Percentiles rank a stretch among this genome's conserved stretches.
Conservation (phyloP, 2,329 filamentous ascomycete species). For the Chrysosporium keratinophilum region DNA sequence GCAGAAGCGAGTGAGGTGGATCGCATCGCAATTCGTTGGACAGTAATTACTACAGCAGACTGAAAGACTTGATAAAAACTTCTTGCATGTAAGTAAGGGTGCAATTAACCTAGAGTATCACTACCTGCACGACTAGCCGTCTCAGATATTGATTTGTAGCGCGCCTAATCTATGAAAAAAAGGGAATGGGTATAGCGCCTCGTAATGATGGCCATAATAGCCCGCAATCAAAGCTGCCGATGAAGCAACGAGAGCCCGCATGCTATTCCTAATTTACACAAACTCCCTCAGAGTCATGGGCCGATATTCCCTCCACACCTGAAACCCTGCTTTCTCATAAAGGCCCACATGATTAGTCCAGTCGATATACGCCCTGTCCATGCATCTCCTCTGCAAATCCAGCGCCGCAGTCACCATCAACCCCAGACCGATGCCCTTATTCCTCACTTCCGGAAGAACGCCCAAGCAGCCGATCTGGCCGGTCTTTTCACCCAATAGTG, state of each 20-base stretch:
- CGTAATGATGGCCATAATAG: too few relatives aligned
- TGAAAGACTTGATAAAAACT: too few relatives aligned
- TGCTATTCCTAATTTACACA: not conserved
- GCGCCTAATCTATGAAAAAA: too few relatives aligned
- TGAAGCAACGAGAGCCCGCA: not conserved
- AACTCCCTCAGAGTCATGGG: slow-evolving; percentile 17
- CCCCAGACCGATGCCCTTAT: slow-evolving; percentile 34
- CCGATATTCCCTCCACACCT: slow-evolving; percentile 33
- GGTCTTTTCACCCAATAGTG: slow-evolving; percentile 32
- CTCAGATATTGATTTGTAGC: too few relatives aligned
- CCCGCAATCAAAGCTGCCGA: too few relatives aligned
- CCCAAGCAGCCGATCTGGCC: slow-evolving; percentile 39
- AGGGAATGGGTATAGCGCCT: too few relatives aligned
- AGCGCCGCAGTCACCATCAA: slow-evolving; percentile 35
- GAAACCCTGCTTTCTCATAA: slow-evolving; percentile 38
- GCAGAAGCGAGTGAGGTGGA: too few relatives aligned
- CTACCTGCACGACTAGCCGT: too few relatives aligned
- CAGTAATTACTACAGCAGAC: too few relatives aligned
- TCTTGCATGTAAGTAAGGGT: too few relatives aligned
- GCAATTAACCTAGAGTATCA: too few relatives aligned
- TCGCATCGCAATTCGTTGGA: too few relatives aligned
- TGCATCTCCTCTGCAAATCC: slow-evolving; percentile 7
- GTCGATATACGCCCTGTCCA: slow-evolving; percentile 33
- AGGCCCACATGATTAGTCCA: slow-evolving; percentile 26
- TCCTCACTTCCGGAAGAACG: slow-evolving; percentile 30